Conservation (phyloP, 257 asterid genomes). For the Anisodus tanguticus region DNA sequence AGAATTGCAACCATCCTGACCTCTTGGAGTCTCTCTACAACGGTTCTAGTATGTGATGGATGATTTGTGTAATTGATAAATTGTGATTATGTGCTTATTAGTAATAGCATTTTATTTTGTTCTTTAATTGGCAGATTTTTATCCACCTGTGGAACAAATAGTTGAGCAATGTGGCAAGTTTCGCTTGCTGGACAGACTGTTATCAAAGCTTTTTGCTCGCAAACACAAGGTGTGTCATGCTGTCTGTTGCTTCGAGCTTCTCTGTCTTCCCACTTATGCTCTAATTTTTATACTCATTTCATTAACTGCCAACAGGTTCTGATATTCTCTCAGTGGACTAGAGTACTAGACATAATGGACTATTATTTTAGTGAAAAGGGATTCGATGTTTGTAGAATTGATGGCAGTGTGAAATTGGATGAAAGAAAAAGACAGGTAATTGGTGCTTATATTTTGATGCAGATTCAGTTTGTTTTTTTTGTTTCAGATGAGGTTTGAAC, state of each 20-base stretch:
- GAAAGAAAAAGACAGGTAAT: slow-evolving; percentile 83
- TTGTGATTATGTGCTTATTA: neutral
- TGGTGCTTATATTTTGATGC: slow-evolving; percentile 1
- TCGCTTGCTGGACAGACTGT: slow-evolving; percentile 72
- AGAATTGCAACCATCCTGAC: slow-evolving; percentile 98
- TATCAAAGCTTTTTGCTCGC: slow-evolving; percentile 72
- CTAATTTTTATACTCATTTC: neutral
- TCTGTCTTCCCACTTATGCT: slow-evolving; percentile 6
- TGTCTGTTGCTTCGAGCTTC: slow-evolving; percentile 22
- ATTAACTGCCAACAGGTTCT: slow-evolving; percentile 60
- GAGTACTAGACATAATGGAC: slow-evolving; percentile 89
- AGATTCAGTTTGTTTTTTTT: neutral
- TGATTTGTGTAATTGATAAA: slow-evolving; percentile 25
- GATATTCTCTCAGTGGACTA: slow-evolving; percentile 98
- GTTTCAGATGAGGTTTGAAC: neutral
- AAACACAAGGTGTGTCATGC: slow-evolving; percentile 70
- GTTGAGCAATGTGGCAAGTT: slow-evolving; percentile 96
- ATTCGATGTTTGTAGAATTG: slow-evolving; percentile 84
- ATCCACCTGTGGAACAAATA: slow-evolving; percentile 85
- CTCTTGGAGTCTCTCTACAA: slow-evolving; percentile 85
- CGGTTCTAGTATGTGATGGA: slow-evolving; percentile 73
- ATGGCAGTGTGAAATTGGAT: slow-evolving; percentile 79
- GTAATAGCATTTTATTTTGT: slow-evolving; percentile 30
- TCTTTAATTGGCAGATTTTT: slow-evolving; percentile 50
- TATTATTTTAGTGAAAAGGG: slow-evolving; percentile 91